Conservation (phyloP, 148 eudicot genomes). For the Vaccinium darrowii region DNA sequence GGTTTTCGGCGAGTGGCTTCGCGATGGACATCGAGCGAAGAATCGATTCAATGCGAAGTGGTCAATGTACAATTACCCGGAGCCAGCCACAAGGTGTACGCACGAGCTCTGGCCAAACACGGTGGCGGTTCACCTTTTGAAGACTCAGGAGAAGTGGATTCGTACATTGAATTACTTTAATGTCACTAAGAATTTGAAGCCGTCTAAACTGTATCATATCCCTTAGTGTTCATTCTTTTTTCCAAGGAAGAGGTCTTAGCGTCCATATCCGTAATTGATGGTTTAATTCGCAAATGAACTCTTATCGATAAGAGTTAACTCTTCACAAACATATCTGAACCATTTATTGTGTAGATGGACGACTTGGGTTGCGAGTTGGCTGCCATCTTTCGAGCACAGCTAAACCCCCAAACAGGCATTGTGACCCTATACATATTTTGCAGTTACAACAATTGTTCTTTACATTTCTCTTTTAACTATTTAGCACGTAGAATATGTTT, state of each 20-base stretch:
- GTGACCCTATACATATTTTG: too few relatives aligned
- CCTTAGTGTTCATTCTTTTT: conserved; percentile 25
- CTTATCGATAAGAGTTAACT: too few relatives aligned
- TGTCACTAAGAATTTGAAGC: conserved; percentile 61
- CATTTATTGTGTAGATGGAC: too few relatives aligned
- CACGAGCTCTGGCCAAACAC: conserved; percentile 87
- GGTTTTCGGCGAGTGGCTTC: conserved; percentile 74
- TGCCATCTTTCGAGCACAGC: too few relatives aligned
- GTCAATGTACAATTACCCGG: conserved; percentile 92
- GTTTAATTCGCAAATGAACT: too few relatives aligned
- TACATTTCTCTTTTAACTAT: too few relatives aligned
- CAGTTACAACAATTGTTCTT: too few relatives aligned
- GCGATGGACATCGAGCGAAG: conserved; percentile 56
- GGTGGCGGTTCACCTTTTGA: conserved; percentile 70
- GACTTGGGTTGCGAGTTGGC: too few relatives aligned
- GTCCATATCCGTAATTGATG: background rate
- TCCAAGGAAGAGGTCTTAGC: background rate
- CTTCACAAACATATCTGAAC: too few relatives aligned
- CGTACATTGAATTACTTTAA: conserved; percentile 69
- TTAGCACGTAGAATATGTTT: too few relatives aligned
- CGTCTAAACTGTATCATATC: conserved; percentile 84
- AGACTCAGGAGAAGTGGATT: conserved; percentile 83
- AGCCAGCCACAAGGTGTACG: conserved; percentile 69
- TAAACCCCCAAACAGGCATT: too few relatives aligned
- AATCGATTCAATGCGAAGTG: conserved; percentile 83